Conservation (phyloP, 164 flowering plant genomes). For the Vitis riparia region DNA sequence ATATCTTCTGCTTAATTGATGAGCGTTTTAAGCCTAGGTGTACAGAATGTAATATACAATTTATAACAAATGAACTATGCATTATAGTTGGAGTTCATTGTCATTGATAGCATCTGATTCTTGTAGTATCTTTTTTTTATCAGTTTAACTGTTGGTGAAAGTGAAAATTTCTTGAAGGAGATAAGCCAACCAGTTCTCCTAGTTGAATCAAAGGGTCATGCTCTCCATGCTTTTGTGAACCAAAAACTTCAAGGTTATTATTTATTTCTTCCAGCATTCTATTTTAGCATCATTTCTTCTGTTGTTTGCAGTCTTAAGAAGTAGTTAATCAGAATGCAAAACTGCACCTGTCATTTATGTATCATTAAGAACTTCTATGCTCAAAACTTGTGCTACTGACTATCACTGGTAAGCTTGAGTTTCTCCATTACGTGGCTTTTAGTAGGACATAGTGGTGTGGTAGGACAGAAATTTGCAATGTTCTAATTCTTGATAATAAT, state of each 20-base stretch:
- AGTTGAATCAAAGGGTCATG: constrained; percentile 93
- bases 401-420: too few relatives aligned
- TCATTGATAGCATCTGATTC: neutral
- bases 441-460: too few relatives aligned
- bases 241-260: constrained; percentile 67
- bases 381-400: neutral
- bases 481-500: too few relatives aligned
- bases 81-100: neutral
- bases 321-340: neutral
- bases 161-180: constrained; percentile 58
- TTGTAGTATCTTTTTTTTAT: constrained; percentile 13
- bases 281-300: neutral
- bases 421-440: too few relatives aligned
- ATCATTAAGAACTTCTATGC: neutral
- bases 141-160: constrained; percentile 65
- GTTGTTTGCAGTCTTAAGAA: neutral
- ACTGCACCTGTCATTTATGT: neutral
- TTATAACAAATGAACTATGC: neutral
- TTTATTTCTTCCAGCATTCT: neutral
- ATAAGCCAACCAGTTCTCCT: constrained; percentile 58
- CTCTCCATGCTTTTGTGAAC: constrained; percentile 89
- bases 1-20: too few relatives aligned
- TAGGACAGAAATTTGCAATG: too few relatives aligned
- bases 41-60: neutral
- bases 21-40: neutral